phyloP scores from a whole-genome alignment of 2,329 filamentous ascomycete species.

The Penicillium sp. region DNA sequence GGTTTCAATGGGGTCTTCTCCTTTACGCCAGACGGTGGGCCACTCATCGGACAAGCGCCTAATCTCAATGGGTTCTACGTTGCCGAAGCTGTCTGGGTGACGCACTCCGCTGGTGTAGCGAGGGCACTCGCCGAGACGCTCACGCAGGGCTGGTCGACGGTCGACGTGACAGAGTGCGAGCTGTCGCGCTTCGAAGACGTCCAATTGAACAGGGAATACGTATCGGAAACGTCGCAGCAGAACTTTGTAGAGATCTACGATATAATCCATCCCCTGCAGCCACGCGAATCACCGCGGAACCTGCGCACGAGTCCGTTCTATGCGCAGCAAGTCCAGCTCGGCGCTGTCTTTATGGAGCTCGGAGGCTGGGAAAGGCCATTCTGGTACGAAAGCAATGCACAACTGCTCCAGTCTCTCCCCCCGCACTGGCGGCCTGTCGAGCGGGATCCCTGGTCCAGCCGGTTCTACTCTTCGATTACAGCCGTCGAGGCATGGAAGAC shows the following conservation, averaged over 20 bases:
- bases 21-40: slow-evolving; percentile 68
- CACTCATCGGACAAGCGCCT: slow-evolving; percentile 63
- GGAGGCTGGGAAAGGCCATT: slow-evolving; percentile 68
- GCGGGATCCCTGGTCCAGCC: slow-evolving; percentile 63
- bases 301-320: slow-evolving; percentile 65
- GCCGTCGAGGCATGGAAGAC: slow-evolving; percentile 70
- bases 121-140: slow-evolving; percentile 64
- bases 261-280: slow-evolving; percentile 65
- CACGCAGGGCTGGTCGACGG: slow-evolving; percentile 59
- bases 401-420: slow-evolving; percentile 58
- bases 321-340: slow-evolving; percentile 57
- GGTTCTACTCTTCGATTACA: slow-evolving; percentile 62
- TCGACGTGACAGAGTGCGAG: slow-evolving; percentile 65
- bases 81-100: slow-evolving; percentile 70
- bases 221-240: slow-evolving; percentile 63
- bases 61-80: slow-evolving; percentile 66
- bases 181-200: slow-evolving; percentile 66
- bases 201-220: slow-evolving; percentile 60
- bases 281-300: slow-evolving; percentile 61
- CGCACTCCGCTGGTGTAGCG: slow-evolving; percentile 67
- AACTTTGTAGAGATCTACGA: slow-evolving; percentile 70
- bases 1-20: slow-evolving; percentile 72
- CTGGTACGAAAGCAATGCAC: slow-evolving; percentile 64
- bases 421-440: slow-evolving; percentile 59
- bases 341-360: slow-evolving; percentile 60